phyloP scores from a whole-genome alignment of 768 basidiomycete genomes.

The Pisolithus marmoratus region DNA sequence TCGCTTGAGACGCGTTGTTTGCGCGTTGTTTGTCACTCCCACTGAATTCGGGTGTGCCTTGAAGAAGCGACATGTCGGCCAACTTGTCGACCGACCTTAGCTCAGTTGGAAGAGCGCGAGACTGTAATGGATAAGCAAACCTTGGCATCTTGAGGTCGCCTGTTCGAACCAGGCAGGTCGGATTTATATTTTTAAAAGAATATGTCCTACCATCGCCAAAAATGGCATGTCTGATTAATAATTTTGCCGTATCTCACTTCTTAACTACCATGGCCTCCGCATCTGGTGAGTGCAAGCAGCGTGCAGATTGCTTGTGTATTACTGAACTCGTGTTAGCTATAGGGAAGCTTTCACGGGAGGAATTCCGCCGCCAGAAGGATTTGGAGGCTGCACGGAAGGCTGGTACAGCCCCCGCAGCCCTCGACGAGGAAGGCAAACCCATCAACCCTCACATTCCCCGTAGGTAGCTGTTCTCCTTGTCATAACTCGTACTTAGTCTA shows the following conservation, averaged over 20 bases:
- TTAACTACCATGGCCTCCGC: conserved; percentile 33
- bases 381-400: conserved; percentile 98
- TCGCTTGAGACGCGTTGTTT: conserved; percentile 9
- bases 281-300: conserved; percentile 27
- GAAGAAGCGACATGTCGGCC: not conserved
- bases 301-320: not conserved
- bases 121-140: conserved; percentile 35
- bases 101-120: conserved; percentile 49
- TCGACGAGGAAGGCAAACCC: conserved; percentile 90
- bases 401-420: conserved; percentile 92
- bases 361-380: conserved; percentile 93
- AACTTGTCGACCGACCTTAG: conserved; percentile 18
- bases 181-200: conserved; percentile 11
- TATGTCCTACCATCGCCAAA: no score
- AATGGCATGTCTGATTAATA: not conserved
- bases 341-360: conserved; percentile 90
- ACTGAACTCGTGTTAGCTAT: conserved; percentile 29
- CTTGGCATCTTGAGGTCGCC: conserved; percentile 37
- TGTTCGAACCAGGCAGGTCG: conserved; percentile 40
- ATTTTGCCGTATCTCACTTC: not conserved
- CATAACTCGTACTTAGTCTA: conserved; percentile 1
- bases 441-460: conserved; percentile 99
- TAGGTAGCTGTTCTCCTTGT: conserved; percentile 34
- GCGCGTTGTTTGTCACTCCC: conserved; percentile 9
- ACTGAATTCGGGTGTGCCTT: no score